phyloP scores from a whole-genome alignment of 2,329 filamentous ascomycete species.

The Fusarium burgessii region DNA sequence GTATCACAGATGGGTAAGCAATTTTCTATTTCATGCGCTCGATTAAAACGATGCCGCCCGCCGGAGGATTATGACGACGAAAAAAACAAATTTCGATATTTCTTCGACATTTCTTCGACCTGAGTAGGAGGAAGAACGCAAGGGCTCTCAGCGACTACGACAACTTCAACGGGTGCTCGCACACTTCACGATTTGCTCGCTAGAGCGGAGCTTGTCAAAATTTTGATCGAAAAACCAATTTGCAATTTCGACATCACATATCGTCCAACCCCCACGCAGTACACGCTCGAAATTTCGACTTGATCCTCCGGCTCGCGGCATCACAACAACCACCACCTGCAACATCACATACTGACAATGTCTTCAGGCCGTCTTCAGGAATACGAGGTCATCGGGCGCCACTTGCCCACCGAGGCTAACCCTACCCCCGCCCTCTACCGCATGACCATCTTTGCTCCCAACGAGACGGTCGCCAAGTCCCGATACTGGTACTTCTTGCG shows the following conservation, averaged over 20 bases:
- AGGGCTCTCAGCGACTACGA: background rate
- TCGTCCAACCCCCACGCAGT: slow-evolving; percentile 7
- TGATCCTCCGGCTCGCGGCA: slow-evolving; percentile 25
- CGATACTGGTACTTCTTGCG: slow-evolving; percentile 99
- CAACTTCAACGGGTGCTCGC: background rate
- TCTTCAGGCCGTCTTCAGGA: slow-evolving; percentile 95
- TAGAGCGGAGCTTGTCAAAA: background rate
- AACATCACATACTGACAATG: slow-evolving; percentile 49
- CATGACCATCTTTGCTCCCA: slow-evolving; percentile 99
- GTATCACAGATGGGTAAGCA: slow-evolving; percentile 71
- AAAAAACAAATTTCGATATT: slow-evolving; percentile 38
- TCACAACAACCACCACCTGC: slow-evolving; percentile 8
- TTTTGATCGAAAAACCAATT: slow-evolving; percentile 4
- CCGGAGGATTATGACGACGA: slow-evolving; percentile 37
- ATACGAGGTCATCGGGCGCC: slow-evolving; percentile 99
- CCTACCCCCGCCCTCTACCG: slow-evolving; percentile 98
- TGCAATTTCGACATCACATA: slow-evolving; percentile 26
- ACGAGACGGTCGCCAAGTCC: slow-evolving; percentile 98
- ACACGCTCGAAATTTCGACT: slow-evolving; percentile 17
- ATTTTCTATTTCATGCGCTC: slow-evolving; percentile 41
- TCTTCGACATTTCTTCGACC: slow-evolving; percentile 7
- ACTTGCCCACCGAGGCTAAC: slow-evolving; percentile 97
- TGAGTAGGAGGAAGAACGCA: no score
- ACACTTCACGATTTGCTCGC: background rate
- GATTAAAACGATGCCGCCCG: slow-evolving; percentile 43